Base-by-base conservation (phyloP, 2,329 filamentous ascomycete species). In the Rosellinia necatrix region DNA sequence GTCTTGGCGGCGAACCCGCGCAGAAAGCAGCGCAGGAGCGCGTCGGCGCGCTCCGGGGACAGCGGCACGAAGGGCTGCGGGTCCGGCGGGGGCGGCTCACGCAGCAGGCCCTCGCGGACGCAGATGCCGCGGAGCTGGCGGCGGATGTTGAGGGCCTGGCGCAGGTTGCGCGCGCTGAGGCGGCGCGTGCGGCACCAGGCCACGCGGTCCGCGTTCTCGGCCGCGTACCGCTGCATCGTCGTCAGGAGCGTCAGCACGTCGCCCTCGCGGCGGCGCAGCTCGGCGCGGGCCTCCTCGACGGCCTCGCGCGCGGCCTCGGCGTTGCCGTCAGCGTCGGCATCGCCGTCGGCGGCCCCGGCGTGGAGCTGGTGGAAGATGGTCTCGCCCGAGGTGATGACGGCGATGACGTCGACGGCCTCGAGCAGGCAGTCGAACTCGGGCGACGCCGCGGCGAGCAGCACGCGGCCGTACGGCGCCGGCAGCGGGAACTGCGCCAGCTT, bases 401-500 rank as follows among this genome's bases (percentile, higher is more conserved):
- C 77, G 30, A 88, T 89, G 52, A 97, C 88, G 67, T 97, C 94
- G 60, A 99, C 93, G 3, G 86, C 87, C 63, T 96, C 91, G 0
- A 87, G 72, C 1, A 97, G 75, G 64, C 92, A 96, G 64, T 90
- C 84, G 44, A 82, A 83, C 37, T 88, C 83, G 0, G 87, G 82
- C 6, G 83, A 82, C 0, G 87, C 85, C 0, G 92, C 90, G 37
- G 91, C 90, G 15, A 99, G 78, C 0, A 99, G 78, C 1, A 96
- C 91, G 1, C 92, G 85, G 0, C 89, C 92, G 7, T 96, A 84
- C 0, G 89, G 83, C 0, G 91, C 91, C 0, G 91, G 87, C 1
- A 99, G 81, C 0, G 94, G 94, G 19, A 97, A 85, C 32, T 86
- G 82, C 1, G 93, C 89, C 72, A 99, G 92, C 51, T 88, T 87